Evolutionary conservation across 225 moss, liverwort and hornwort species (phyloP).

Genomic region (Pseudisothecium myosuroides): DNA sequence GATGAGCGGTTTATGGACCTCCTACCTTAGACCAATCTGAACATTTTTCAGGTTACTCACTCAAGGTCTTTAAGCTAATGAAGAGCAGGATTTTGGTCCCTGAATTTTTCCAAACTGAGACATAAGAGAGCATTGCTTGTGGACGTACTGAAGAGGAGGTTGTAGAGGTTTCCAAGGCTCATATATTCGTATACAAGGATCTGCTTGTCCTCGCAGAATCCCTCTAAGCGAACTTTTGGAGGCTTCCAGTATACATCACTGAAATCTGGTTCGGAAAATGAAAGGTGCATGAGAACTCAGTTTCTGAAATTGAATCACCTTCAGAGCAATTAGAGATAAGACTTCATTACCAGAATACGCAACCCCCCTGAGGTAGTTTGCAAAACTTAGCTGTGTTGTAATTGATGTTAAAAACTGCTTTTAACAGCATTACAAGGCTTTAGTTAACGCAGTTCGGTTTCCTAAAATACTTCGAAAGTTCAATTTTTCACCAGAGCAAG

Average conservation of each 20-base stretch:
- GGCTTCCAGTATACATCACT: slow-evolving; percentile 19
- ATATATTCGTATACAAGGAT: slow-evolving; percentile 42
- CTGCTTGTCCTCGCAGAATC: slow-evolving; percentile 21
- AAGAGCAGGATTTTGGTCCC: neutral
- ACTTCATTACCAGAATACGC: neutral
- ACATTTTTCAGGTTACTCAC: neutral
- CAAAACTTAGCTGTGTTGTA: neutral
- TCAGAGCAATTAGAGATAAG: neutral
- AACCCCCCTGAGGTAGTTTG: neutral
- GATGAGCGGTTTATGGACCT: too few relatives aligned
- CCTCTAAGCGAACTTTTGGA: slow-evolving; percentile 38
- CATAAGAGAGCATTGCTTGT: neutral
- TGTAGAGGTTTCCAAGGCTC: slow-evolving; percentile 35
- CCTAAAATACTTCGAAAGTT: neutral
- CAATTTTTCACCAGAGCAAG: too few relatives aligned
- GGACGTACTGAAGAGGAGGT: slow-evolving; percentile 19
- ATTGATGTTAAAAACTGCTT: neutral
- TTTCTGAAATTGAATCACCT: neutral
- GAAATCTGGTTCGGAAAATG: neutral
- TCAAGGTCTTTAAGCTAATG: neutral
- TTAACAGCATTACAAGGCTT: neutral
- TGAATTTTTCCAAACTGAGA: neutral
- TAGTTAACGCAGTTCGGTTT: neutral
- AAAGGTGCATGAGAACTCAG: neutral
- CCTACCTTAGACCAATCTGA: neutral